phyloP scores from a whole-genome alignment of 495 filamentous ascomycete species.

The Astrothelium macrocarpum region DNA sequence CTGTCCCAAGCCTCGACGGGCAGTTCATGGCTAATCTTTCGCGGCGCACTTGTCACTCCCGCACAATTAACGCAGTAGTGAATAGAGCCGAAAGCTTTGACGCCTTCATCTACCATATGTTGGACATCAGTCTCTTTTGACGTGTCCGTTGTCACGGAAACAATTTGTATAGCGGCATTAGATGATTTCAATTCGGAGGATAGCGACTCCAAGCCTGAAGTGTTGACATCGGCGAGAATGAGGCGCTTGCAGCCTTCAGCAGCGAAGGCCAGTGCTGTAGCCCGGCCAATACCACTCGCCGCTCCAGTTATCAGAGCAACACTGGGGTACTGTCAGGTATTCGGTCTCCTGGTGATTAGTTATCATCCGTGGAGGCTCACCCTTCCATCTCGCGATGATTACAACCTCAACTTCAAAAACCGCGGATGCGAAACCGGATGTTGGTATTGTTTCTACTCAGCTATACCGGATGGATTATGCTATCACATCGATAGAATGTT shows the following conservation, averaged over 20 bases:
- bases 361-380: neutral
- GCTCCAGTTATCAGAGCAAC: conserved; percentile 29
- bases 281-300: conserved; percentile 26
- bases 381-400: conserved; percentile 1
- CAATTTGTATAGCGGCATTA: neutral
- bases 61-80: neutral
- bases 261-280: conserved; percentile 24
- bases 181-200: neutral
- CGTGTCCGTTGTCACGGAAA: neutral
- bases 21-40: neutral
- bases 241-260: conserved; percentile 19
- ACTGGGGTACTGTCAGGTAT: neutral
- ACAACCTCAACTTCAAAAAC: no score
- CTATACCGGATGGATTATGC: no score
- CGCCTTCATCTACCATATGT: neutral
- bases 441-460: no score
- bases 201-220: neutral
- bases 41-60: neutral
- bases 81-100: conserved; percentile 3
- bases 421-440: no score
- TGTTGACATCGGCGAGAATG: neutral
- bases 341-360: neutral
- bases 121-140: neutral
- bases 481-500: no score
- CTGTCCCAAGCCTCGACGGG: conserved; percentile 10